Evolutionary conservation across 2,329 filamentous ascomycete genomes (phyloP).

Genomic region (Aspergillus fischeri): DNA sequence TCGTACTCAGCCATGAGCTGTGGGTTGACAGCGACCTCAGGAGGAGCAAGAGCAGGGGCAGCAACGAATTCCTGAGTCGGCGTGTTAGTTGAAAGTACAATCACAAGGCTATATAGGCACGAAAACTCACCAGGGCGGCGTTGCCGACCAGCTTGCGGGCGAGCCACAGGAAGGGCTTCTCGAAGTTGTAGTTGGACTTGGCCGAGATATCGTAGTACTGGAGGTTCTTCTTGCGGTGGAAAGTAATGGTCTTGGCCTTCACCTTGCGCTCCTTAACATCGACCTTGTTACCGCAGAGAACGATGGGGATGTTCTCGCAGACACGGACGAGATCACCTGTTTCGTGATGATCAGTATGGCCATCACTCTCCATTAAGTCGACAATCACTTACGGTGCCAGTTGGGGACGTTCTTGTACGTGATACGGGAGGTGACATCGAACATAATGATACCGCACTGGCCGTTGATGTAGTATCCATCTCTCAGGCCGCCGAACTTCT

Average conservation of each 20-base stretch:
- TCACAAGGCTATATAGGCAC: slow-evolving; percentile 10
- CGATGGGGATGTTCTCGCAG: slow-evolving; percentile 98
- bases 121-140: slow-evolving; percentile 65
- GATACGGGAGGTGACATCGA: slow-evolving; percentile 98
- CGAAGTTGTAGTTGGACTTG: slow-evolving; percentile 99
- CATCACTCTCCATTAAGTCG: neutral
- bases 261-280: slow-evolving; percentile 99
- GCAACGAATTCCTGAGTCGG: slow-evolving; percentile 82
- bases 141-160: slow-evolving; percentile 98
- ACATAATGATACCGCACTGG: slow-evolving; percentile 99
- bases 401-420: slow-evolving; percentile 99
- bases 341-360: slow-evolving; percentile 9
- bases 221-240: slow-evolving; percentile 99
- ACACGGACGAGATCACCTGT: slow-evolving; percentile 95
- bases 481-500: slow-evolving; percentile 99
- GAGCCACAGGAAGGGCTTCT: slow-evolving; percentile 99
- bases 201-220: slow-evolving; percentile 99
- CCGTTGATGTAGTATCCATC: slow-evolving; percentile 99
- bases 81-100: slow-evolving; percentile 17
- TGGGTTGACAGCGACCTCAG: slow-evolving; percentile 85
- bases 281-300: slow-evolving; percentile 98
- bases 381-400: slow-evolving; percentile 88
- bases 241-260: slow-evolving; percentile 99
- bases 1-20: slow-evolving; percentile 75
- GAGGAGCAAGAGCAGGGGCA: slow-evolving; percentile 87